Evolutionary conservation across 1,139 yeast genomes (phyloP).

Genomic region (Scheffersomyces parashehatae): DNA sequence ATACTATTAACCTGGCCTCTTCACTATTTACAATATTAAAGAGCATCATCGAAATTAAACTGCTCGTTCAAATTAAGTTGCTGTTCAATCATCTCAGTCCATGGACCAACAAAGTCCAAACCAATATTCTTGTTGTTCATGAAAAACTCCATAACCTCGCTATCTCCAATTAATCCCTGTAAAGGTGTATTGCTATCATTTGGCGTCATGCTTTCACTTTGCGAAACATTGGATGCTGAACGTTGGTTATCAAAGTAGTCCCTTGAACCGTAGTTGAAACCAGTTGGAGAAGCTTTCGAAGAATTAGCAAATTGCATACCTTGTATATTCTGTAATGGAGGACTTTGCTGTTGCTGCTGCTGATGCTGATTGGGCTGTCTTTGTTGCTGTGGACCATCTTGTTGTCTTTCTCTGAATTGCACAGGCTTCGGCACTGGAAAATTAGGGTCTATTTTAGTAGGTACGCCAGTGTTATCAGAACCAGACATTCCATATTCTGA

Average conservation of each 20-base stretch:
- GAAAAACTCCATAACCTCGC: constrained; percentile 73
- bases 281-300: neutral
- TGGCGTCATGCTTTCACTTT: constrained; percentile 9
- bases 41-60: constrained; percentile 31
- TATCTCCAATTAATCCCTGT: constrained; percentile 35
- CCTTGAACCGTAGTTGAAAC: neutral
- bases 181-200: constrained; percentile 3
- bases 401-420: neutral
- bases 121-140: constrained; percentile 67
- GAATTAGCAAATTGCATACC: neutral
- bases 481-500: neutral
- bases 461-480: neutral
- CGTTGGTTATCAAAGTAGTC: neutral
- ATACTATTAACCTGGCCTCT: too few species aligned
- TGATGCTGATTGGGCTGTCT: constrained; percentile 6
- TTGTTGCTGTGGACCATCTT: constrained; percentile 7
- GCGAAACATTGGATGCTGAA: neutral
- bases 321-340: neutral
- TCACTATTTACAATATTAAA: constrained; percentile 2
- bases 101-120: constrained; percentile 82
- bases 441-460: neutral
- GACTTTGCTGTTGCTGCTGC: constrained; percentile 1
- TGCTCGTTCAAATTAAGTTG: constrained; percentile 41
- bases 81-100: constrained; percentile 84
- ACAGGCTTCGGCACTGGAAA: neutral